These are phyloP conservation scores for Paramecium octaurelia DNA, from an alignment of 73 alveolate species.

Conservation along the genomic window DNA sequence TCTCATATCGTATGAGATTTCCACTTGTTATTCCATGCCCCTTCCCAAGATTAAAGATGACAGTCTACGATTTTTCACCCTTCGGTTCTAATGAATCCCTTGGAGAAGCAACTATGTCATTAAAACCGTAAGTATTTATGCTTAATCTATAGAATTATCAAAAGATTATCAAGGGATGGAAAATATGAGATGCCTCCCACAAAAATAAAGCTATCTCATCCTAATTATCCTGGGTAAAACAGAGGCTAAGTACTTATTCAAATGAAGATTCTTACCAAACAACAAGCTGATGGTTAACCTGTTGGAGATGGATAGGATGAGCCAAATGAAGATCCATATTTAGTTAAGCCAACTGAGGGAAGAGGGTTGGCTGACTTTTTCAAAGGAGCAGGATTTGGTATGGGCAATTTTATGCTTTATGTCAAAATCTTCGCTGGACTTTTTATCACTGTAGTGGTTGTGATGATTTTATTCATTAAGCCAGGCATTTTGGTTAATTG, in stretches of 20 bases:
- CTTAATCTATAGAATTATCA: slow-evolving; percentile 59
- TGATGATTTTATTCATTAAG: slow-evolving; percentile 56
- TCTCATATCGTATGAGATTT: slow-evolving; percentile 76
- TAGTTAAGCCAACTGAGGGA: slow-evolving; percentile 88
- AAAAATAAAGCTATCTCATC: slow-evolving; percentile 67
- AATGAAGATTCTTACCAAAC: slow-evolving; percentile 68
- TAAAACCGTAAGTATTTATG: slow-evolving; percentile 55
- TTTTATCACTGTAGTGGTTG: slow-evolving; percentile 38
- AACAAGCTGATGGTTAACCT: slow-evolving; percentile 72
- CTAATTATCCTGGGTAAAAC: slow-evolving; percentile 70
- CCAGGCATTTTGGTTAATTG: slow-evolving; percentile 66
- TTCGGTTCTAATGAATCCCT: slow-evolving; percentile 75
- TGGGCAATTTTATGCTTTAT: slow-evolving; percentile 65
- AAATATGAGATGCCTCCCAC: slow-evolving; percentile 72
- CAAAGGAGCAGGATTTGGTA: slow-evolving; percentile 76
- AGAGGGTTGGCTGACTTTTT: slow-evolving; percentile 87
- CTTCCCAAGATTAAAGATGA: slow-evolving; percentile 87
- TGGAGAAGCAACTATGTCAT: slow-evolving; percentile 74
- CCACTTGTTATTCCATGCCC: slow-evolving; percentile 83
- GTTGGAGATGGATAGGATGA: slow-evolving; percentile 93
- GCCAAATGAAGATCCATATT: slow-evolving; percentile 92
- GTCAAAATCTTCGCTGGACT: slow-evolving; percentile 54
- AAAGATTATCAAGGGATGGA: slow-evolving; percentile 75
- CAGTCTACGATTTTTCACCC: slow-evolving; percentile 81
- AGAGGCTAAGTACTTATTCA: slow-evolving; percentile 65